Base-by-base conservation (phyloP, 2,329 filamentous ascomycete species). In the Lachnellula arida region DNA sequence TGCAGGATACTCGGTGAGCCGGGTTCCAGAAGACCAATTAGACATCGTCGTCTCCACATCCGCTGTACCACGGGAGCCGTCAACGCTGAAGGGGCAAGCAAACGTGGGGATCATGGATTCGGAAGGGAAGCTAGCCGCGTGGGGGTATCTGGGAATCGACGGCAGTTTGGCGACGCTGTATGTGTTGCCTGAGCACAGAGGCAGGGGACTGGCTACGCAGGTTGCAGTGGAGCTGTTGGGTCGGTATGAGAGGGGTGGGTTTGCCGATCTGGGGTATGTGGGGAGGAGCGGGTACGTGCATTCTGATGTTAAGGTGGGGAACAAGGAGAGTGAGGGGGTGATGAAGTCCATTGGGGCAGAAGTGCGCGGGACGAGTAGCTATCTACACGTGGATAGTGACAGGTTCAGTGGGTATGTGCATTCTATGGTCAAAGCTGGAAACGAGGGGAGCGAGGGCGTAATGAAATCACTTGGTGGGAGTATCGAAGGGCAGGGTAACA, bases 61-160 rank as follows among this genome's bases (percentile, higher is more conserved):
- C 5, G 50, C 53, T 1, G 65, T 70, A 11, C 58, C 58, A 3
- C 57, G 67, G 7, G 58, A 65, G 43, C 35, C 58, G 11, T 48
- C 55, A 3, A 70, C 67, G 0, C 55, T 67, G 5, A 53, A 59
- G 9, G 49, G 49, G 8, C 60, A 63, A 4, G 67, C 68, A 5
- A 67, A 60, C 17, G 53, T 68, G 0, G 63, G 61, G 3, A 35
- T 70, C 11, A 40, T 69, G 2, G 50, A 62, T 49, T 5, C 46
- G 0, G 32, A 57, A 0, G 59, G 55, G 1, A 57, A 60, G 22
- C 39, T 68, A 35, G 60, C 64, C 1, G 67, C 67, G 1, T 70
- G 67, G 67, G 64, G 56, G 0, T 69, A 66, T 53, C 43, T 68
- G 3, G 66, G 65, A 5, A 59, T 69, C 32, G 66, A 68, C 53